Evolutionary conservation across 2,329 filamentous ascomycete species (phyloP), one percentile per base, ranked within the genome.

Genomic region (Cercospora canescens): DNA sequence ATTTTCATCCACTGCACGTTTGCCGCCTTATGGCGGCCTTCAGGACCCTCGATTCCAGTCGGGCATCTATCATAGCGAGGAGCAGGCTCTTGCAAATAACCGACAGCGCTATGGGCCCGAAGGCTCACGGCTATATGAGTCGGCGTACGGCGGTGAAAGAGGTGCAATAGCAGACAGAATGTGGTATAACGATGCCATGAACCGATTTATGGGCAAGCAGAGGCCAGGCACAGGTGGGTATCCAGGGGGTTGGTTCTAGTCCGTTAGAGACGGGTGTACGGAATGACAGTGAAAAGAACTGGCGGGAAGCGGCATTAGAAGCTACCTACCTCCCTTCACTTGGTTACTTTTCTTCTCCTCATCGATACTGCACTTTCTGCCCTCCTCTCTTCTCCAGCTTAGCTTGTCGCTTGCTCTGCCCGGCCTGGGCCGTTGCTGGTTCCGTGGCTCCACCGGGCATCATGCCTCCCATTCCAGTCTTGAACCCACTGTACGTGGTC

Each of bases 381-480:
- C 81, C 82, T 35, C 82, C 82, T 62, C 82, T 78, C 80, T 84
- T 84, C 75, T 85, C 83, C 77, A 84, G 75, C 76, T 85, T 85
- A 14, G 78, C 77, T 73, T 83, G 81, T 64, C 83, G 75, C 76
- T 85, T 85, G 65, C 83, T 84, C 66, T 77, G 76, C 9, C 70
- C 75, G 77, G 50, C 48, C 35, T 62, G 60, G 14, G 65, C 60
- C 32, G 55, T 64, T 39, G 76, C 74, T 21, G 64, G 70, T 6
- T 69, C 71, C 34, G 69, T 71, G 6, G 59, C 67, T 30, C 78
- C 81, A 26, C 79, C 79, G 1, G 77, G 79, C 73, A 81, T 79
- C 64, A 80, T 70, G 11, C 79, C 79, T 45, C 72, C 74, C 68
- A 81, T 79, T 0, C 81, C 81, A 14, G 79, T 74, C 65, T 76